Evolutionary conservation across 2,329 filamentous ascomycete species (phyloP).

Genomic region (Pseudogymnoascus sp.): DNA sequence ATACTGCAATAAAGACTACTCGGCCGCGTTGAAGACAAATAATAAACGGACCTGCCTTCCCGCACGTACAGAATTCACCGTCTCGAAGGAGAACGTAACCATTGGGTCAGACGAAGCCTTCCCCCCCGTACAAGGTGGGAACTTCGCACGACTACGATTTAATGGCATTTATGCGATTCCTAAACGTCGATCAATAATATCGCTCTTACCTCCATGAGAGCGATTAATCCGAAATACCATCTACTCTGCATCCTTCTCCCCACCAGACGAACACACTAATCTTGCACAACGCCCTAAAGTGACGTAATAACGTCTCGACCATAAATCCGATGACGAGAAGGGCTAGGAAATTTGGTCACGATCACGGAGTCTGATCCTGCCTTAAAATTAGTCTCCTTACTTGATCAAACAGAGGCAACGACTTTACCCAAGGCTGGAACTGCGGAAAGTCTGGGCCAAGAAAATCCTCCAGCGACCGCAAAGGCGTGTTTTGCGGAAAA

Average conservation of each 20-base stretch:
- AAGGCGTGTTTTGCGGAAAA: not conserved
- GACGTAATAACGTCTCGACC: not conserved
- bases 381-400: not conserved
- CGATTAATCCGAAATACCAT: not conserved
- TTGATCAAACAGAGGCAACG: not conserved
- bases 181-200: not conserved
- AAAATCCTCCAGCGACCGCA: not conserved
- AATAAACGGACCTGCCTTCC: not conserved
- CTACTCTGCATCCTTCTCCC: not conserved
- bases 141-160: not conserved
- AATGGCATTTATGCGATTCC: not conserved
- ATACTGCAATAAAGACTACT: not conserved
- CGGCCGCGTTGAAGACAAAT: not conserved
- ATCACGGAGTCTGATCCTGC: not conserved
- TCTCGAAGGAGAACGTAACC: not conserved
- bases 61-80: not conserved
- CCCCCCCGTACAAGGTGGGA: not conserved
- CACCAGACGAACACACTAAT: not conserved
- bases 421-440: not conserved
- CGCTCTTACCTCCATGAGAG: not conserved
- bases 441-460: not conserved
- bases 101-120: not conserved
- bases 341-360: not conserved
- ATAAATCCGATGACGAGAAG: not conserved
- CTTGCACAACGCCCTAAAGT: not conserved